A percentile compares a stretch with the other conserved stretches of the same genome.
Evolutionary conservation across 495 filamentous ascomycete species (phyloP).

Genomic region (Neurospora sp.): DNA sequence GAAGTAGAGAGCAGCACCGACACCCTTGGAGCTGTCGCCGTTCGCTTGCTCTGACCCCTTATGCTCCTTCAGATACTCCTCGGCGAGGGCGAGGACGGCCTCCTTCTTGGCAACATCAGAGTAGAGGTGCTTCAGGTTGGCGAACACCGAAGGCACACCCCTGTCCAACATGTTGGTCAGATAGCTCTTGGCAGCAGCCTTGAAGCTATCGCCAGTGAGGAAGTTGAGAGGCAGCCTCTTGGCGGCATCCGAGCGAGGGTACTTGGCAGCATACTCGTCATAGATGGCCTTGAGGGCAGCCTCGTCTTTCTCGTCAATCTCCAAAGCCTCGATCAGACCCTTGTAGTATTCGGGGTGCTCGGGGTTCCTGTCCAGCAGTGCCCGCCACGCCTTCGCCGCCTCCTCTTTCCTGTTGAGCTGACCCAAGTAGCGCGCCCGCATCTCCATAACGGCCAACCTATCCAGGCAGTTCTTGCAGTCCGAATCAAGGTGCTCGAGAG

Average conservation of each 20-base stretch:
- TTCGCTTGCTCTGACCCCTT: conserved; percentile 31
- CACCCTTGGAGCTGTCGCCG: conserved; percentile 53
- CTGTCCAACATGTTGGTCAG: conserved; percentile 80
- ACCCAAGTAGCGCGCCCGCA: conserved; percentile 74
- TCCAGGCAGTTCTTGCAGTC: conserved; percentile 71
- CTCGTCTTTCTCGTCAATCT: conserved; percentile 49
- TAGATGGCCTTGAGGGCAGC: conserved; percentile 60
- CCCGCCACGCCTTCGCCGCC: conserved; percentile 69
- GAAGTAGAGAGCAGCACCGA: conserved; percentile 76
- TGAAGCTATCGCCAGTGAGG: conserved; percentile 75
- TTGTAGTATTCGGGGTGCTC: conserved; percentile 84
- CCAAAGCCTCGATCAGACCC: conserved; percentile 58
- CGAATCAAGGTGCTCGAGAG: conserved; percentile 76
- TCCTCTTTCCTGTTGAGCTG: conserved; percentile 69
- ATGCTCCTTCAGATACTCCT: conserved; percentile 59
- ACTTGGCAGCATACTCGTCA: conserved; percentile 68
- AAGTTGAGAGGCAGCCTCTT: conserved; percentile 84
- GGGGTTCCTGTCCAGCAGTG: conserved; percentile 73
- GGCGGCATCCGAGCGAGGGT: conserved; percentile 74
- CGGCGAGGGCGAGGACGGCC: conserved; percentile 61
- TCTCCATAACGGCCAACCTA: conserved; percentile 80
- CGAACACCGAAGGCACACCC: conserved; percentile 93
- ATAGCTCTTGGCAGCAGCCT: conserved; percentile 67
- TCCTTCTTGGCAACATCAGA: conserved; percentile 63
- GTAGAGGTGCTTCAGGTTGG: conserved; percentile 91